Percentiles rank a stretch among this genome's conserved stretches.
Conservation (phyloP, 2,329 filamentous ascomycete species). For the Ophiostoma novo-ulmi region DNA sequence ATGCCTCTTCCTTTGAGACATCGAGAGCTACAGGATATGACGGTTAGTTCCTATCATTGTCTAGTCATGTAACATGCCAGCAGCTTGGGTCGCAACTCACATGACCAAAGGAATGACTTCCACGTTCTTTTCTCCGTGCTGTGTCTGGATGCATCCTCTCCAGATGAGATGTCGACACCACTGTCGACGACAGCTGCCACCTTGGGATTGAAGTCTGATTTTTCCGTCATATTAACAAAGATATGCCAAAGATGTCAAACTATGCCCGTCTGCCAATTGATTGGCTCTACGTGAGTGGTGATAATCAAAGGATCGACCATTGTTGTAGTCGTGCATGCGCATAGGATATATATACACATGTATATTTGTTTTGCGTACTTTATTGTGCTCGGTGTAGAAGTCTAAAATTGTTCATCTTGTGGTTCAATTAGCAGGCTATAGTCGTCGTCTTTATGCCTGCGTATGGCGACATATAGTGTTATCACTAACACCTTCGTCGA, state of each 20-base stretch:
- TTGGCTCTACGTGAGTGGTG: not conserved
- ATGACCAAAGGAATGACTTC: slow-evolving; percentile 31
- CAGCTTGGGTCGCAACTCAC: slow-evolving; percentile 22
- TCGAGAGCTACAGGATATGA: slow-evolving; percentile 25
- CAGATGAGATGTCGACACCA: not conserved
- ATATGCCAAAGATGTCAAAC: not conserved
- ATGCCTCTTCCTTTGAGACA: slow-evolving; percentile 30
- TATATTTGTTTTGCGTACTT: not conserved
- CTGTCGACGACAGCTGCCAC: not conserved
- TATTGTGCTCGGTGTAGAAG: not conserved
- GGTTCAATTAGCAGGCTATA: not conserved
- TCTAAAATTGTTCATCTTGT: not conserved
- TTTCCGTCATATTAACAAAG: not conserved
- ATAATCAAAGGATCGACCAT: not conserved
- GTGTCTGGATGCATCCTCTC: not conserved
- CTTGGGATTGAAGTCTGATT: not conserved
- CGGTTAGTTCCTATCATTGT: too few species aligned
- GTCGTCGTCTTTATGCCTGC: not conserved
- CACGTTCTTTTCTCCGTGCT: slow-evolving; percentile 36
- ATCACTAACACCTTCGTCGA: not conserved
- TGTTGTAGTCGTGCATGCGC: not conserved
- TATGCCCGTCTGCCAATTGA: not conserved
- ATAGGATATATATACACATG: not conserved
- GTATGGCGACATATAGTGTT: not conserved
- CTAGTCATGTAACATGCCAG: too few species aligned